Evolutionary conservation across 2,329 filamentous ascomycete species (phyloP).

Genomic region (Penicillium hesseltinei): DNA sequence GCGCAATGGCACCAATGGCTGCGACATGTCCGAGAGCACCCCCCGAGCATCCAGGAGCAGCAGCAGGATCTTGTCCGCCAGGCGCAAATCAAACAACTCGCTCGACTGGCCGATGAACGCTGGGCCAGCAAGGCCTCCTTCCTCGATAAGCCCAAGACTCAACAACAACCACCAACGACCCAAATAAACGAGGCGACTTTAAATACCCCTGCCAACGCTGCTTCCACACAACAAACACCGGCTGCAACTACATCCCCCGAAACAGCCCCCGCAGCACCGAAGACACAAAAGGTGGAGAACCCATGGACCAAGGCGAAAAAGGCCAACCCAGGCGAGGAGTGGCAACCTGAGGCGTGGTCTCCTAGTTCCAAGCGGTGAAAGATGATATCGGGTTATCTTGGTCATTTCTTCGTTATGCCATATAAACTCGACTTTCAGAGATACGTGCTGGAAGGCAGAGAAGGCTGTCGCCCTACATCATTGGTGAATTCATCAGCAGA

Average conservation of each 20-base stretch:
- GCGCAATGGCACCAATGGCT: conserved; percentile 70
- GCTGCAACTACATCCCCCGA: background rate
- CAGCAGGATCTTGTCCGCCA: conserved; percentile 57
- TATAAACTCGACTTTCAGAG: background rate
- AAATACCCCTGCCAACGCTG: conserved; percentile 35
- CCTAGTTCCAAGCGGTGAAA: conserved; percentile 45
- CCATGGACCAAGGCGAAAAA: conserved; percentile 60
- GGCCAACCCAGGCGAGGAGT: conserved; percentile 59
- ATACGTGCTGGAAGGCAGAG: background rate
- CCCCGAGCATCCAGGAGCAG: conserved; percentile 60
- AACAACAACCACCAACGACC: conserved; percentile 49
- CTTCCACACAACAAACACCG: conserved; percentile 16
- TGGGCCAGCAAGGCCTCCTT: conserved; percentile 61
- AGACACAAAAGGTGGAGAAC: conserved; percentile 35
- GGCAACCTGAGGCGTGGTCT: conserved; percentile 65
- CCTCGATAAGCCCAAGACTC: conserved; percentile 55
- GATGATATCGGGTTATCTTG: conserved; percentile 24
- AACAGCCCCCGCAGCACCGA: conserved; percentile 7
- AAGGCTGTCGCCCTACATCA: background rate
- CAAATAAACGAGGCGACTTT: conserved; percentile 44
- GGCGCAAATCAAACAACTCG: conserved; percentile 58
- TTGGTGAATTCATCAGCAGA: background rate
- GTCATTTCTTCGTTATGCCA: background rate
- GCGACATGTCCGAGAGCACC: conserved; percentile 56
- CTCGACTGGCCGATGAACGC: conserved; percentile 58